Percentiles rank a stretch among this genome's conserved stretches.
Conservation (phyloP, 139 green algal genomes). For the Asterochloris sp. region DNA sequence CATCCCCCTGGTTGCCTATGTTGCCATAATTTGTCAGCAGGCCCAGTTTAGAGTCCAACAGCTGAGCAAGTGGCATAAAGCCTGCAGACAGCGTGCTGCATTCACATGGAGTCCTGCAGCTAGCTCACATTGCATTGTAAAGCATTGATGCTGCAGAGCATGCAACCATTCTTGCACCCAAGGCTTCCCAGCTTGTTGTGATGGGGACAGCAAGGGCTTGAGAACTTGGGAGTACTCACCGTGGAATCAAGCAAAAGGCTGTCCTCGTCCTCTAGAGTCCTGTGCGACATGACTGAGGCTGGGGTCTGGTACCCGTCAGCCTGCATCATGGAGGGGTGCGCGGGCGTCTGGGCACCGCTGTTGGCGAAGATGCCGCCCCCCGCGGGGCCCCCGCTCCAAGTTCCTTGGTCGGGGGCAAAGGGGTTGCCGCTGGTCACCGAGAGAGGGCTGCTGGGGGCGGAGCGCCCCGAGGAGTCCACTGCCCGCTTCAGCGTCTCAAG, state of each 20-base stretch:
- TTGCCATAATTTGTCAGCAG: no score
- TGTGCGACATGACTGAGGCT: background rate
- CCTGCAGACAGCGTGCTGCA: background rate
- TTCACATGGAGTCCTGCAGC: background rate
- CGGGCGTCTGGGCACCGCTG: background rate
- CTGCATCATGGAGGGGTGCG: background rate
- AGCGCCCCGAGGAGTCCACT: conserved; percentile 12
- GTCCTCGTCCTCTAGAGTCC: conserved; percentile 28
- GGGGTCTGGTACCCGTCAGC: conserved; percentile 5
- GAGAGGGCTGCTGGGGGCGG: background rate
- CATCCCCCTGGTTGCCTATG: no score
- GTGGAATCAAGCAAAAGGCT: conserved; percentile 31
- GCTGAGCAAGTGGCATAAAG: background rate
- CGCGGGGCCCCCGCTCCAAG: background rate
- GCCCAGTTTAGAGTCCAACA: no score
- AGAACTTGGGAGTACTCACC: background rate
- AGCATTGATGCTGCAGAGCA: background rate
- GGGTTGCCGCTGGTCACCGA: background rate
- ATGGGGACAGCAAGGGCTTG: background rate
- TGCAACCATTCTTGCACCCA: background rate
- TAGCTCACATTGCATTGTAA: background rate
- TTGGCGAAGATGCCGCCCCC: background rate
- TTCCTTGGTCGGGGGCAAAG: background rate
- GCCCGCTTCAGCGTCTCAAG: conserved; percentile 40
- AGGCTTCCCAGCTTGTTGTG: background rate